Evolutionary conservation across 2,329 filamentous ascomycete genomes (phyloP).

Genomic region (Curvularia sp.): DNA sequence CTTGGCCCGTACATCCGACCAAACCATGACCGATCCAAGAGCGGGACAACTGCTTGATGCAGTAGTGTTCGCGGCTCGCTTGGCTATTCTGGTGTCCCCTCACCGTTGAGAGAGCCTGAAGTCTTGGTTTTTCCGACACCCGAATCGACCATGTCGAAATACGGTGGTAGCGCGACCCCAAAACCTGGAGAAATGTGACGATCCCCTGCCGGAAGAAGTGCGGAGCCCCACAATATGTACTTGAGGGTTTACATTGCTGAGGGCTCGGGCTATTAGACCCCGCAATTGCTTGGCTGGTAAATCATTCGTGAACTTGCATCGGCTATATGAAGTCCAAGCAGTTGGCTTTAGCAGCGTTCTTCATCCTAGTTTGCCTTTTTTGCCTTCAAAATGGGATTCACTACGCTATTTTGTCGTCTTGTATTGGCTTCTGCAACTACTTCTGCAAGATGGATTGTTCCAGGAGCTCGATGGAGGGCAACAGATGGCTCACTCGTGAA

Average conservation of each 20-base stretch:
- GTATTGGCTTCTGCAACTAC: slow-evolving; percentile 33
- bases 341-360: slow-evolving; percentile 3
- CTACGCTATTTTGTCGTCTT: slow-evolving; percentile 28
- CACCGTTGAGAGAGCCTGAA: slow-evolving; percentile 2
- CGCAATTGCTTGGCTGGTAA: slow-evolving; percentile 37
- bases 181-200: slow-evolving; percentile 33
- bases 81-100: slow-evolving; percentile 2
- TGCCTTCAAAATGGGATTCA: slow-evolving; percentile 26
- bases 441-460: slow-evolving; percentile 65
- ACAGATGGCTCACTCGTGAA: slow-evolving; percentile 67
- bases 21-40: not conserved
- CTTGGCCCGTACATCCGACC: slow-evolving; percentile 5
- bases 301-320: slow-evolving; percentile 16
- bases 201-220: slow-evolving; percentile 20
- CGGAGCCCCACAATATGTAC: slow-evolving; percentile 35
- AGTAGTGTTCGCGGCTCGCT: not conserved
- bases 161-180: slow-evolving; percentile 18
- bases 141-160: slow-evolving; percentile 10
- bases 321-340: slow-evolving; percentile 30
- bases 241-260: slow-evolving; percentile 27
- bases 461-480: slow-evolving; percentile 66
- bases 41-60: not conserved
- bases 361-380: slow-evolving; percentile 6
- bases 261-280: slow-evolving; percentile 32
- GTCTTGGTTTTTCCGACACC: slow-evolving; percentile 29